Evolutionary conservation across 129 eudicot species (phyloP), one percentile per base, ranked within the genome.

Genomic region (Mikania micrantha): DNA sequence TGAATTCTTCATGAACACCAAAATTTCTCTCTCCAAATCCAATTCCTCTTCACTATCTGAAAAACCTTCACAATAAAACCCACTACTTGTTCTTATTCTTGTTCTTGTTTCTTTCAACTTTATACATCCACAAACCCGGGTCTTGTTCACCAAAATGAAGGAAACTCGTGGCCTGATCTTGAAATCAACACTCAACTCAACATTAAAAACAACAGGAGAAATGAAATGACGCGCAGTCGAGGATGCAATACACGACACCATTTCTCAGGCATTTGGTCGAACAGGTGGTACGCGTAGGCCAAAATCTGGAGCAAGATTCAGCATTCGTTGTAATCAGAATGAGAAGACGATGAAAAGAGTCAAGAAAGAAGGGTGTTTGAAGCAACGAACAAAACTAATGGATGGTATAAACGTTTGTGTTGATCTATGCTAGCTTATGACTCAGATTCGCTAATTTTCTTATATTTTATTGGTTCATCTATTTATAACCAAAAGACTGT

Each of bases 201-300:
- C 24, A 13, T 56, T 71, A 13, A 83, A 71, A 61, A 42, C 57
- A 11, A 34, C 20, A 2, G 78, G 82, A 52, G 35, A 42, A 59
- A 50, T 83, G 70, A 83, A 79, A 56, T 49, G 68, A 24, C 68
- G 54, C 32, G 62, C 29, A 9, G 74, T 60, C 9, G 82, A 38
- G 36, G 75, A 65, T 63, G 73, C 27, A n/a, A 61, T 80, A 74
- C 77, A 66, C 10, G 85, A 78, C 50, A 80, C 59, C 97, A 90
- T 90, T 78, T 84, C 66, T 82, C 88, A 86, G 91, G 95, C 97
- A 86, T 90, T 84, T 86, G 95, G 77, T 86, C 97, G 70, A 90
- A 70, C 95, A 84, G 64, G 12, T 79, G 45, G 72, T 3, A 15
- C 39, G 74, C 35, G 42, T 54, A 27, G 42, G 66, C 44, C 17